phyloP scores from a whole-genome alignment of 495 filamentous ascomycete species.

The Penicillium cinerascens region DNA sequence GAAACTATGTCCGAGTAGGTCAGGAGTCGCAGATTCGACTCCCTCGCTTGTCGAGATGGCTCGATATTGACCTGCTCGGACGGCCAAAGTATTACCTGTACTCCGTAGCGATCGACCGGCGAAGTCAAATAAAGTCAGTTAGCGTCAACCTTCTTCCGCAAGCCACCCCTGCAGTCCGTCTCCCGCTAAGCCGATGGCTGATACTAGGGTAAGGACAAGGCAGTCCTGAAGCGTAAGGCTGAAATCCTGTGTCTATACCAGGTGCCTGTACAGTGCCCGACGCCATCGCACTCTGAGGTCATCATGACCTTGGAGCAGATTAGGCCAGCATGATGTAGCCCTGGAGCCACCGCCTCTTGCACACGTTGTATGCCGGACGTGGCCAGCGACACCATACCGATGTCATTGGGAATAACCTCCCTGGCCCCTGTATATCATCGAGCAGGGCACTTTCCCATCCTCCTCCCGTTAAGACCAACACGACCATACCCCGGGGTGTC shows the following conservation, averaged over 20 bases:
- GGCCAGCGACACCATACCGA: conserved; percentile 11
- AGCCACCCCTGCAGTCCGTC: conserved; percentile 9
- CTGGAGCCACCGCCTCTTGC: conserved; percentile 8
- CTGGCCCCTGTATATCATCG: background rate
- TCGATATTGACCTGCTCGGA: too few species aligned
- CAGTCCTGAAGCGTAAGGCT: background rate
- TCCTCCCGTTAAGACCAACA: background rate
- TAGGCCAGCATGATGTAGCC: conserved; percentile 21
- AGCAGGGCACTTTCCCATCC: background rate
- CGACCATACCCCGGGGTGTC: background rate
- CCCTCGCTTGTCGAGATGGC: background rate
- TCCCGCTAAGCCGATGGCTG: conserved; percentile 1
- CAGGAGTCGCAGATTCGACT: background rate
- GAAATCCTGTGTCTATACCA: background rate
- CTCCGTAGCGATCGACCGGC: too few species aligned
- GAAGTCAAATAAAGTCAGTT: conserved; percentile 14
- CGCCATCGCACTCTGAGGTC: background rate
- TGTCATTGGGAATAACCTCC: conserved; percentile 12
- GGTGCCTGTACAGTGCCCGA: background rate
- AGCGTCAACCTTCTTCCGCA: conserved; percentile 23
- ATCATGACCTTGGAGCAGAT: conserved; percentile 7
- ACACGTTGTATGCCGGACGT: background rate
- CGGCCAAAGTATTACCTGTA: too few species aligned
- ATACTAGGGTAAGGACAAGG: background rate
- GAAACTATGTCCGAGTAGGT: background rate